Conservation (phyloP, 129 eudicot genomes). For the Ambrosia artemisiifolia region DNA sequence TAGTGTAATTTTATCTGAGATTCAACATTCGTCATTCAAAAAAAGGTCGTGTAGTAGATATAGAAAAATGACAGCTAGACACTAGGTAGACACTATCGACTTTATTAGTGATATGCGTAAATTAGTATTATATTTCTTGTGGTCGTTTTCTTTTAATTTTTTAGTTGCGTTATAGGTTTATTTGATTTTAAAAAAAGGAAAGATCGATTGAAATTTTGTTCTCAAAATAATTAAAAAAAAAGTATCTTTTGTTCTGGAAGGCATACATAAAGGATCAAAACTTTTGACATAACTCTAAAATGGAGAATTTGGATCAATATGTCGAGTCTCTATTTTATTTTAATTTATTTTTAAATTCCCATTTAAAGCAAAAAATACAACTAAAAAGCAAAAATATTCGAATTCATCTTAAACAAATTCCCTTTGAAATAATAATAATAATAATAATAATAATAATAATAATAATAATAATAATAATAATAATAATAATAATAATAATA, state of each 20-base stretch:
- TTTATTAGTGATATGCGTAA: neutral
- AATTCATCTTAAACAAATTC: neutral
- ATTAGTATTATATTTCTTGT: neutral
- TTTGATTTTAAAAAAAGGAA: constrained; percentile 25
- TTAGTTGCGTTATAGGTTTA: constrained; percentile 20
- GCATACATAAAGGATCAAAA: constrained; percentile 36
- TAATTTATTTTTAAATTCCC: constrained; percentile 16
- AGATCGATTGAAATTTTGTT: constrained; percentile 26
- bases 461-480: too few relatives aligned
- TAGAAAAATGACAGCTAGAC: neutral
- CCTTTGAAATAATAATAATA: too few relatives aligned
- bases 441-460: too few relatives aligned
- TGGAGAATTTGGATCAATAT: constrained; percentile 37
- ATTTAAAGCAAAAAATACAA: constrained; percentile 15
- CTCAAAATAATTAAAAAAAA: constrained; percentile 19
- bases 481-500: too few relatives aligned
- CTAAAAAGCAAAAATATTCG: constrained; percentile 21
- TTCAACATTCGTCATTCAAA: too few relatives aligned
- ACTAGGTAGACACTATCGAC: neutral
- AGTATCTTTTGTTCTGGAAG: constrained; percentile 25
- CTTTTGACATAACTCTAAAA: constrained; percentile 30
- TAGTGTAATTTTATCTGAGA: too few relatives aligned
- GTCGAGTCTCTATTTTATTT: constrained; percentile 19
- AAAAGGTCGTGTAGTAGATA: neutral
- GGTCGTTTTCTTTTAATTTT: neutral